phyloP scores from a whole-genome alignment of 2,329 filamentous ascomycete genomes.

The Zymoseptoria ardabiliae region DNA sequence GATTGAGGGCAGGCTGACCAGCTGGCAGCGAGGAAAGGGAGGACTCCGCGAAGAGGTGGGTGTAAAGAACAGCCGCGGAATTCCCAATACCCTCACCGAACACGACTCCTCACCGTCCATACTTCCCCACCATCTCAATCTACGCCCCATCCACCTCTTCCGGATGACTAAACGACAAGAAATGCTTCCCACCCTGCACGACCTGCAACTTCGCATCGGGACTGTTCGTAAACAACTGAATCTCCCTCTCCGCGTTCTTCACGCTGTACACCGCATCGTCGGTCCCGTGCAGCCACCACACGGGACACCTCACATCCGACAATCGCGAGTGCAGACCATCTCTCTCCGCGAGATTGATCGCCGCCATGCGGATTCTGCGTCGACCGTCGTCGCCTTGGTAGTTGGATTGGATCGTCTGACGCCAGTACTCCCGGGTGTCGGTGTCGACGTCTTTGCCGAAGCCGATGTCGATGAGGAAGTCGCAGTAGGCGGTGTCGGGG shows the following conservation, averaged over 20 bases:
- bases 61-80: too few species aligned
- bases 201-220: conserved; percentile 37
- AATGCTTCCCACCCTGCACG: conserved; percentile 44
- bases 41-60: too few species aligned
- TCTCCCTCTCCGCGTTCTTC: conserved; percentile 41
- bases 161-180: conserved; percentile 42
- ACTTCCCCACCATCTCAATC: conserved; percentile 28
- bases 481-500: conserved; percentile 36
- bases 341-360: conserved; percentile 42
- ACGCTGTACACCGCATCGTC: conserved; percentile 37
- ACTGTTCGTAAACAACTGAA: conserved; percentile 41
- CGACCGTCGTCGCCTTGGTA: conserved; percentile 46
- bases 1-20: too few species aligned
- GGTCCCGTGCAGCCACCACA: conserved; percentile 45
- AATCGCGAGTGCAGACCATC: conserved; percentile 43
- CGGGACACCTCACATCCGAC: conserved; percentile 43
- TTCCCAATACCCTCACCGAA: too few species aligned
- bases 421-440: conserved; percentile 39
- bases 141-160: conserved; percentile 36
- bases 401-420: conserved; percentile 36
- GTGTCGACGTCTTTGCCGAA: conserved; percentile 37
- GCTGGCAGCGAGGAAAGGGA: too few species aligned
- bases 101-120: conserved; percentile 9
- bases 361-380: conserved; percentile 42
- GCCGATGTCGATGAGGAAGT: conserved; percentile 41